Conservation (phyloP, 306 rosid species). For the Ochetophila trinervis region DNA sequence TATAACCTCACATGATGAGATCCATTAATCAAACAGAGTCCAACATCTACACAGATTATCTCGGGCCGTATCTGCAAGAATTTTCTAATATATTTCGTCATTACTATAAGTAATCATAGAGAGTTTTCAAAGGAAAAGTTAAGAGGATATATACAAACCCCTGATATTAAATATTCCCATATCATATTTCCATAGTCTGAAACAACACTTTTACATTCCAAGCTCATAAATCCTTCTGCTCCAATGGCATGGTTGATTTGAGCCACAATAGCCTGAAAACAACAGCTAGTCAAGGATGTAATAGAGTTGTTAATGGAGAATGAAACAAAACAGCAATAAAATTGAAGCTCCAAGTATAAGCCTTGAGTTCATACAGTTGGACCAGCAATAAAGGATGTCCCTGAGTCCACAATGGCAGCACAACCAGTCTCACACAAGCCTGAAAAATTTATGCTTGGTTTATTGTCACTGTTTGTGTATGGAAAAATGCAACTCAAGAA, state of each 20-base stretch:
- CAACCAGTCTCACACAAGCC: slow-evolving; percentile 58
- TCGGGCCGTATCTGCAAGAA: slow-evolving; percentile 58
- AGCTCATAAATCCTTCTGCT: slow-evolving; percentile 59
- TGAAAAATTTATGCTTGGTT: slow-evolving; percentile 24
- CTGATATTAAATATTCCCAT: slow-evolving; percentile 59
- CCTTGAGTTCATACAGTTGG: slow-evolving; percentile 53
- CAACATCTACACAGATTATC: slow-evolving; percentile 47
- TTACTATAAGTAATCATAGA: slow-evolving; percentile 3
- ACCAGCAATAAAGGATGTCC: slow-evolving; percentile 66
- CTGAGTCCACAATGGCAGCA: slow-evolving; percentile 67
- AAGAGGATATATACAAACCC: slow-evolving; percentile 42
- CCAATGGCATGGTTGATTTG: slow-evolving; percentile 79
- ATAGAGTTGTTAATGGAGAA: background rate
- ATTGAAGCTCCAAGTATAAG: slow-evolving; percentile 13
- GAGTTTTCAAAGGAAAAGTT: background rate
- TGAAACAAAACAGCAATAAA: background rate
- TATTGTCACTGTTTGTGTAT: background rate
- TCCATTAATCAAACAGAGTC: slow-evolving; percentile 42
- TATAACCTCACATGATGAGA: slow-evolving; percentile 35
- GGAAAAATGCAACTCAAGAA: too few relatives aligned
- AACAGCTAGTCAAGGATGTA: slow-evolving; percentile 23
- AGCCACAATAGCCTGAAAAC: slow-evolving; percentile 55
- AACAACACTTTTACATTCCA: slow-evolving; percentile 60
- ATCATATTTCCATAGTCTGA: slow-evolving; percentile 51
- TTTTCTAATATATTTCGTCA: slow-evolving; percentile 1